Percentiles rank a stretch among this genome's conserved stretches.
These are phyloP conservation scores for Rhodotorula sp. DNA, from an alignment of 1,284 basidiomycete genomes.

Conservation along the genomic window DNA sequence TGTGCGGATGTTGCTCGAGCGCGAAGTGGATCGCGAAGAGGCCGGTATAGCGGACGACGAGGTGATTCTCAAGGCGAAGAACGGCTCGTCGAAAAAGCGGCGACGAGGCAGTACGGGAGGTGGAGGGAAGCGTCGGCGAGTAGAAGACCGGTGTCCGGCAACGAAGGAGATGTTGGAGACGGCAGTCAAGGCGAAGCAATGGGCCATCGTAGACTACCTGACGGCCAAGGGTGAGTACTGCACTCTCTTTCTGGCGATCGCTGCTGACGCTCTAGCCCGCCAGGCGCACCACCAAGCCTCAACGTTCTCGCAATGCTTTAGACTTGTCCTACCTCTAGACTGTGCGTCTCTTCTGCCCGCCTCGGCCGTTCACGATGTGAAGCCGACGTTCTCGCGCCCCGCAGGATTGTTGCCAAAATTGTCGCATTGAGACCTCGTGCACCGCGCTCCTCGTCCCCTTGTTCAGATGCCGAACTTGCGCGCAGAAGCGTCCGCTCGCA, in stretches of 20 bases:
- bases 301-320: constrained; percentile 23
- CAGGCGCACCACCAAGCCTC: constrained; percentile 23
- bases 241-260: too few species aligned
- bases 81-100: constrained; percentile 6
- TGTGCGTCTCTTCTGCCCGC: too few species aligned
- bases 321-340: background rate
- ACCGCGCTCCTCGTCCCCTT: too few species aligned
- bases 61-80: background rate
- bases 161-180: constrained; percentile 37
- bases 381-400: background rate
- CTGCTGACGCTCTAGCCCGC: too few species aligned
- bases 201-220: constrained; percentile 36
- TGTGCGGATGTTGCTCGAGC: constrained; percentile 71
- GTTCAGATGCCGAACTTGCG: too few species aligned
- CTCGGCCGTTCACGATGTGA: background rate
- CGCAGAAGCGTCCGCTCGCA: too few species aligned
- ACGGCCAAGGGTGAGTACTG: constrained; percentile 18
- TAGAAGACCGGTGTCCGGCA: constrained; percentile 28
- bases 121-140: constrained; percentile 11
- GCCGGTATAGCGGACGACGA: background rate
- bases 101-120: constrained; percentile 7
- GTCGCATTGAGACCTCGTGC: too few species aligned
- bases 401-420: too few species aligned
- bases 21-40: constrained; percentile 35
- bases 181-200: constrained; percentile 34